Evolutionary conservation across 2,329 filamentous ascomycete species (phyloP).

Genomic region (Nothomitra cinnamomea): DNA sequence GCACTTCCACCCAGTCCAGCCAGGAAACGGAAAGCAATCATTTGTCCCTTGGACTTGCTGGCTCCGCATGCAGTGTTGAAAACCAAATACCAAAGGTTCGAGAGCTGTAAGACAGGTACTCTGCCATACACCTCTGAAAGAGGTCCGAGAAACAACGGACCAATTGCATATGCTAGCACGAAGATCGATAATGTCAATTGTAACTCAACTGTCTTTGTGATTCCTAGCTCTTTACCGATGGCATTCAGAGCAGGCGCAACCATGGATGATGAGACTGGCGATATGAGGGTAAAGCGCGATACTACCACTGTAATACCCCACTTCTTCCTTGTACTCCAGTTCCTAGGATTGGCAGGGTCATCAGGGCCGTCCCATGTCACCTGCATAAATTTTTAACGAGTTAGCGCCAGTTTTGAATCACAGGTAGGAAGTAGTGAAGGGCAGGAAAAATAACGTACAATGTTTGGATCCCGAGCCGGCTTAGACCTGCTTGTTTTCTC

Average conservation of each 20-base stretch:
- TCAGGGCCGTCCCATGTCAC: slow-evolving; percentile 34
- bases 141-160: slow-evolving; percentile 21
- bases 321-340: slow-evolving; percentile 38
- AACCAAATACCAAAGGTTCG: slow-evolving; percentile 36
- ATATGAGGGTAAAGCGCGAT: slow-evolving; percentile 42
- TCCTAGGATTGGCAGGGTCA: slow-evolving; percentile 29
- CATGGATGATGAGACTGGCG: slow-evolving; percentile 46
- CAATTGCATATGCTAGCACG: slow-evolving; percentile 8
- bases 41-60: slow-evolving; percentile 32
- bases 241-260: slow-evolving; percentile 6
- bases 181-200: slow-evolving; percentile 8
- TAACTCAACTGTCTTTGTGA: background rate
- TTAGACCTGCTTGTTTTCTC: too few relatives aligned
- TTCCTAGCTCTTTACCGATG: slow-evolving; percentile 9
- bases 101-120: slow-evolving; percentile 33
- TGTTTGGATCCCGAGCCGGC: too few relatives aligned
- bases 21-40: slow-evolving; percentile 41
- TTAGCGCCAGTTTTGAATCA: too few relatives aligned
- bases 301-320: slow-evolving; percentile 39
- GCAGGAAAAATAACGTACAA: too few relatives aligned
- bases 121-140: slow-evolving; percentile 40
- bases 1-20: slow-evolving; percentile 41
- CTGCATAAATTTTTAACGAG: background rate
- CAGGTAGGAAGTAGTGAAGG: too few relatives aligned
- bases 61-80: slow-evolving; percentile 46